A percentile compares a stretch with the other conserved stretches of the same genome.
Evolutionary conservation across 257 asterid species (phyloP).

Genomic region (Solanum neorickii): DNA sequence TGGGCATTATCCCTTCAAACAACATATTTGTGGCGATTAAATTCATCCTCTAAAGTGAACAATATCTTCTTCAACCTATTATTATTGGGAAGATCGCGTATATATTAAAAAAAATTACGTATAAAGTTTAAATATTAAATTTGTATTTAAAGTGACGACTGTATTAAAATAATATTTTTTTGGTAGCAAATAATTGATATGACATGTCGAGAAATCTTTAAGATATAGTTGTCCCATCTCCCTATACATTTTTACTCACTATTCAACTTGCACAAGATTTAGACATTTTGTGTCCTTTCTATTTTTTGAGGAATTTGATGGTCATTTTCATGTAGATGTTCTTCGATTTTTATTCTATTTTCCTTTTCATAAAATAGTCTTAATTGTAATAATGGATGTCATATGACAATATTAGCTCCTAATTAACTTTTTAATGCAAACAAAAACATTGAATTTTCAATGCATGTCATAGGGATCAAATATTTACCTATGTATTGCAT

Average conservation of each 20-base stretch:
- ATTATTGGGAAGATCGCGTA: background rate
- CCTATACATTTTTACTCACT: background rate
- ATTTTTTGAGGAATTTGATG: background rate
- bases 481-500: background rate
- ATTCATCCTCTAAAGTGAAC: background rate
- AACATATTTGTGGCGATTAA: too few species aligned
- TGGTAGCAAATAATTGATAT: background rate
- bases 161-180: background rate
- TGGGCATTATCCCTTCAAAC: too few species aligned
- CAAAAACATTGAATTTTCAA: background rate
- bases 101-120: fast-evolving
- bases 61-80: background rate
- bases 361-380: background rate
- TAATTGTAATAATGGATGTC: background rate
- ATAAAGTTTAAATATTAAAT: background rate
- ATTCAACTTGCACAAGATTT: background rate
- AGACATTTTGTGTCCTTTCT: background rate
- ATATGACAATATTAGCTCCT: background rate
- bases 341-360: background rate
- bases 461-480: background rate
- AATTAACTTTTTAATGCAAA: background rate
- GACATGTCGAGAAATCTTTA: background rate
- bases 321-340: background rate
- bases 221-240: background rate
- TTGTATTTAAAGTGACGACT: fast-evolving